Percentiles rank a stretch among this genome's conserved stretches.
Evolutionary conservation across 139 green algal species (phyloP).

Genomic region (Auxenochlorella protothecoides): DNA sequence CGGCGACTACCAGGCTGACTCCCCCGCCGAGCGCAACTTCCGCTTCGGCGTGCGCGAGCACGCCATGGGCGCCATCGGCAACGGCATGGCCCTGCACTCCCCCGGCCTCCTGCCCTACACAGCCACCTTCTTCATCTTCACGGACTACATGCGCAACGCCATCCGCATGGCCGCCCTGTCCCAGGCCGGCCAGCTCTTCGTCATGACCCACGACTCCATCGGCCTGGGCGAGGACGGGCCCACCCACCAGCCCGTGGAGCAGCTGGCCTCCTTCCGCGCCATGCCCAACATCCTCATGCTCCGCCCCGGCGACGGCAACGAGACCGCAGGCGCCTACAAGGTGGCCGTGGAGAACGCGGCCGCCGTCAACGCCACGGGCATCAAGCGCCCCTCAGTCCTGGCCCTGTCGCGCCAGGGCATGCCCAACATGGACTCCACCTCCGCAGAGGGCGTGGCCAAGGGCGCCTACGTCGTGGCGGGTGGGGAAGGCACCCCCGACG

Average conservation of each 20-base stretch:
- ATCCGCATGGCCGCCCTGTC: conserved; percentile 92
- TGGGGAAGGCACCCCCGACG: conserved; percentile 51
- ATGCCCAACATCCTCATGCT: conserved; percentile 98
- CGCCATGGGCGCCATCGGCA: conserved; percentile 95
- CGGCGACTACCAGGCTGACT: conserved; percentile 96
- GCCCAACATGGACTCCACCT: conserved; percentile 78
- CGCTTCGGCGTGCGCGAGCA: conserved; percentile 98
- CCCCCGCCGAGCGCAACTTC: conserved; percentile 88
- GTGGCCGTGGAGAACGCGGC: conserved; percentile 49
- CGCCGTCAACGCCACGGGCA: conserved; percentile 30
- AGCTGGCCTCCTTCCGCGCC: conserved; percentile 92
- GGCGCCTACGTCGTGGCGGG: conserved; percentile 84
- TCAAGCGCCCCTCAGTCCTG: conserved; percentile 73
- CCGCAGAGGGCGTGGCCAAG: conserved; percentile 66
- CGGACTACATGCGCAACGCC: conserved; percentile 96
- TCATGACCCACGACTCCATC: conserved; percentile 99
- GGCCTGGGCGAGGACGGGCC: conserved; percentile 98
- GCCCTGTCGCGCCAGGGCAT: conserved; percentile 94
- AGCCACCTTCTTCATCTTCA: conserved; percentile 99
- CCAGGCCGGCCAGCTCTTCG: conserved; percentile 74
- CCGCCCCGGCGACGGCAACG: conserved; percentile 86
- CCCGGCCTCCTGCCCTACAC: conserved; percentile 92
- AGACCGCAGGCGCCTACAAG: conserved; percentile 93
- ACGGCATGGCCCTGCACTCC: conserved; percentile 85
- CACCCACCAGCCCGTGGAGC: conserved; percentile 98